Percentiles rank a stretch among this genome's conserved stretches.
Evolutionary conservation across 139 green algal species (phyloP).

Genomic region (Tetradesmus lagerheimii): DNA sequence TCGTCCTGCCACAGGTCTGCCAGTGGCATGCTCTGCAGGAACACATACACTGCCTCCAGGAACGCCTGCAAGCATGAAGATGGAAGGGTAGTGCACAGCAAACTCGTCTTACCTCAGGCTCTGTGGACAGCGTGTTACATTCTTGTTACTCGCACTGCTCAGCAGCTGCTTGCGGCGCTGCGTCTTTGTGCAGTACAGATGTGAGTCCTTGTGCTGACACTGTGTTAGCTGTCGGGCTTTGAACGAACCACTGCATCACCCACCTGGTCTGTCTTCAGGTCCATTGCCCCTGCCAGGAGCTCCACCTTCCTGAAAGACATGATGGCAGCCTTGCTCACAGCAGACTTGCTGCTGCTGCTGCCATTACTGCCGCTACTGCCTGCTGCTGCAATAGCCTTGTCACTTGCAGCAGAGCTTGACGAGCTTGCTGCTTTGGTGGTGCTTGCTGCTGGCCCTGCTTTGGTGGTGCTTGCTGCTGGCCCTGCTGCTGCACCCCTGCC

Average conservation of each 20-base stretch:
- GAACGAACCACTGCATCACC: too few relatives aligned
- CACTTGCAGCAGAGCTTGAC: background rate
- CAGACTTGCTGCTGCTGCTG: background rate
- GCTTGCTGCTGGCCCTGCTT: background rate
- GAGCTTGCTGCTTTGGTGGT: background rate
- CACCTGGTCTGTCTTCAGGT: constrained; percentile 70
- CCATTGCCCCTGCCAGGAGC: constrained; percentile 63
- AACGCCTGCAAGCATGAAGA: constrained; percentile 72
- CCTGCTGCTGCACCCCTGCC: background rate
- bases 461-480: background rate
- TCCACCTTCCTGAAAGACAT: constrained; percentile 83
- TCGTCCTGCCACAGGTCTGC: constrained; percentile 81
- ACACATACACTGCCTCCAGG: constrained; percentile 82
- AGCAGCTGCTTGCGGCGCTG: too few relatives aligned
- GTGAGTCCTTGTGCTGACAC: too few relatives aligned
- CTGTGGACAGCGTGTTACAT: too few relatives aligned
- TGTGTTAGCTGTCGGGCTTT: too few relatives aligned
- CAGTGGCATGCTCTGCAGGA: constrained; percentile 77
- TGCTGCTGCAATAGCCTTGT: background rate
- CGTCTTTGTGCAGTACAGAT: too few relatives aligned
- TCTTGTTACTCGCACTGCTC: too few relatives aligned
- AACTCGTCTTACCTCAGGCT: too few relatives aligned
- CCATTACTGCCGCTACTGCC: background rate
- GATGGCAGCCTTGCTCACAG: constrained; percentile 65
- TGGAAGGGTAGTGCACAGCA: too few relatives aligned